Percentiles rank a stretch among this genome's conserved stretches.
Conservation (phyloP, 2,329 filamentous ascomycete species). For the Tolypocladium tundrense region DNA sequence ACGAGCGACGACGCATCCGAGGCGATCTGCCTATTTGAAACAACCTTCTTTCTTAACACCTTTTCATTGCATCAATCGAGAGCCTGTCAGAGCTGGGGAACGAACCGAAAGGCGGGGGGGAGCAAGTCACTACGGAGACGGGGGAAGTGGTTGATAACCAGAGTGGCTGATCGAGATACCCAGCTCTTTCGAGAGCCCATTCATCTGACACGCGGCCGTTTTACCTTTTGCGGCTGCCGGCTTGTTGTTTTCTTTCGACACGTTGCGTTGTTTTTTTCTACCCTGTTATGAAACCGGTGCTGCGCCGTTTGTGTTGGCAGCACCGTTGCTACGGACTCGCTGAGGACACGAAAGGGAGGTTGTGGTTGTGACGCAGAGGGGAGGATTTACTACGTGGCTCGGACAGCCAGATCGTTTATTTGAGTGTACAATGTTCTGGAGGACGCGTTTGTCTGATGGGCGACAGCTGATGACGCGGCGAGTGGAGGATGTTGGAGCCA, state of each 20-base stretch:
- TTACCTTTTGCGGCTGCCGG: conserved; percentile 10
- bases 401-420: not conserved
- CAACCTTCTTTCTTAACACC: not conserved
- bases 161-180: conserved; percentile 27
- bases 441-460: not conserved
- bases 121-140: not conserved
- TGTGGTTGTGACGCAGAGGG: not conserved
- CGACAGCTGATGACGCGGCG: not conserved
- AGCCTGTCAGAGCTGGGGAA: not conserved
- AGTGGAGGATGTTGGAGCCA: not conserved
- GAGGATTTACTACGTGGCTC: not conserved
- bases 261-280: not conserved
- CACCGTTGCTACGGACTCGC: not conserved
- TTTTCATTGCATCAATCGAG: not conserved
- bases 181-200: conserved; percentile 27
- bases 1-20: conserved; percentile 15
- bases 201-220: conserved; percentile 21
- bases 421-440: not conserved
- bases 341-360: not conserved
- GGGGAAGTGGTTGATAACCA: conserved; percentile 6
- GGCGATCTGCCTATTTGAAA: conserved; percentile 8
- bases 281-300: not conserved
- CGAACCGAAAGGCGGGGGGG: not conserved
- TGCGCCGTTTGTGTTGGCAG: not conserved
- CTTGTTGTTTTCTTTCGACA: conserved; percentile 7